Evolutionary conservation across 1,139 yeast species (phyloP).

Genomic region (Taiozyma sp.): DNA sequence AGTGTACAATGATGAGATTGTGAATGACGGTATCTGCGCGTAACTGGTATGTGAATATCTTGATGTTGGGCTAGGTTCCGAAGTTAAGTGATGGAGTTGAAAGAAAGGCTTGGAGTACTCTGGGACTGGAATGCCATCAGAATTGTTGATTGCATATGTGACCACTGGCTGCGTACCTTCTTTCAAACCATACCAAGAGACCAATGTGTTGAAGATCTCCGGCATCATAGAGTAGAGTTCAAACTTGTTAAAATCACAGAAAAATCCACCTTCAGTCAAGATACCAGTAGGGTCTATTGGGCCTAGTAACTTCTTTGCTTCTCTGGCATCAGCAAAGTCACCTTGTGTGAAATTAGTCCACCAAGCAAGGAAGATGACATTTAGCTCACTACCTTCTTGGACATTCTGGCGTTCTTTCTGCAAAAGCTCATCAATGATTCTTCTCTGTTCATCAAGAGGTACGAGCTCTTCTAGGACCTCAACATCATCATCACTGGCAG

Average conservation of each 20-base stretch:
- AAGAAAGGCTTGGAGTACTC: conserved; percentile 51
- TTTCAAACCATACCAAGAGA: conserved; percentile 49
- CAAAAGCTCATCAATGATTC: conserved; percentile 10
- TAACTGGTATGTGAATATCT: conserved; percentile 12
- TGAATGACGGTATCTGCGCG: conserved; percentile 22
- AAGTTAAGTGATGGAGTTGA: conserved; percentile 41
- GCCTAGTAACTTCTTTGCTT: conserved; percentile 24
- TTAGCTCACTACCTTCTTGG: conserved; percentile 29
- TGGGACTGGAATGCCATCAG: conserved; percentile 35
- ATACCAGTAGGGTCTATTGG: conserved; percentile 31
- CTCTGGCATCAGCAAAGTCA: conserved; percentile 12
- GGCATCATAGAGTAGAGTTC: conserved; percentile 35
- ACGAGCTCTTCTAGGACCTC: background rate
- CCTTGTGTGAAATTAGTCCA: conserved; percentile 26
- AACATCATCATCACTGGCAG: background rate
- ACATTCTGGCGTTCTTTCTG: conserved; percentile 8
- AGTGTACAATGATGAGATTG: conserved; percentile 15
- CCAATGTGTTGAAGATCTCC: conserved; percentile 37
- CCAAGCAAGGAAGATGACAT: conserved; percentile 35
- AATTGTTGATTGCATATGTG: conserved; percentile 38
- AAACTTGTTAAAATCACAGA: conserved; percentile 25
- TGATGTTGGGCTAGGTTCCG: conserved; percentile 13
- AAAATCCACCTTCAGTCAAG: conserved; percentile 25
- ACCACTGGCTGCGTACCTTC: conserved; percentile 38
- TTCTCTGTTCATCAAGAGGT: conserved; percentile 17